Conservation (phyloP, 139 green algal species). For the Mesotaenium endlicherianum region DNA sequence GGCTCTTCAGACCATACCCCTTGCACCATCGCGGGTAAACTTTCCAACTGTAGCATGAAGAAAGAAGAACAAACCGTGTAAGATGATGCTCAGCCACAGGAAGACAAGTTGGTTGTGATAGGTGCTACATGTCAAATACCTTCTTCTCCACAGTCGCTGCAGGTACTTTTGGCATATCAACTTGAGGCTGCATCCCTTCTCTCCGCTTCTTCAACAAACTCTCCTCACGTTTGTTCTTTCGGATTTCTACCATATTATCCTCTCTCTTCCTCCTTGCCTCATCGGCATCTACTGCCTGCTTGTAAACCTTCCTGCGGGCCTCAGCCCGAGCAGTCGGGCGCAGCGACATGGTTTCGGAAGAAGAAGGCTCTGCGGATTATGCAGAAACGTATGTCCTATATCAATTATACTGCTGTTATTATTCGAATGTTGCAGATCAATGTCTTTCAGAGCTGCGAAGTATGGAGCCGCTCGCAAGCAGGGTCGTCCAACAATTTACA, state of each 20-base stretch:
- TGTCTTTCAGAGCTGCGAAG: too few species aligned
- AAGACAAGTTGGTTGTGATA: slow-evolving; percentile 10
- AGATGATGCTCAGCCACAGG: background rate
- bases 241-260: slow-evolving; percentile 93
- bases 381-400: background rate
- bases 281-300: slow-evolving; percentile 89
- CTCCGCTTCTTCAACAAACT: slow-evolving; percentile 94
- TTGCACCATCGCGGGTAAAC: slow-evolving; percentile 88
- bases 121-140: slow-evolving; percentile 13
- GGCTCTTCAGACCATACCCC: slow-evolving; percentile 79
- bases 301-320: slow-evolving; percentile 65
- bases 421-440: too few species aligned
- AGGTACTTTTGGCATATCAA: slow-evolving; percentile 24
- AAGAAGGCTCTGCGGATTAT: background rate
- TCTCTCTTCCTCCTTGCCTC: slow-evolving; percentile 91
- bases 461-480: too few species aligned
- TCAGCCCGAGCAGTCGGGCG: slow-evolving; percentile 40
- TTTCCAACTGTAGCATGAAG: slow-evolving; percentile 69
- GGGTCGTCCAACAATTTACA: too few species aligned
- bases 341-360: slow-evolving; percentile 37
- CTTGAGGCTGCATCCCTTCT: slow-evolving; percentile 39
- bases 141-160: slow-evolving; percentile 47
- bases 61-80: background rate
- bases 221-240: slow-evolving; percentile 97
- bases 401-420: too few species aligned